phyloP scores from a whole-genome alignment of 1,139 yeast genomes.

The Cylindricascospora bacillispora region DNA sequence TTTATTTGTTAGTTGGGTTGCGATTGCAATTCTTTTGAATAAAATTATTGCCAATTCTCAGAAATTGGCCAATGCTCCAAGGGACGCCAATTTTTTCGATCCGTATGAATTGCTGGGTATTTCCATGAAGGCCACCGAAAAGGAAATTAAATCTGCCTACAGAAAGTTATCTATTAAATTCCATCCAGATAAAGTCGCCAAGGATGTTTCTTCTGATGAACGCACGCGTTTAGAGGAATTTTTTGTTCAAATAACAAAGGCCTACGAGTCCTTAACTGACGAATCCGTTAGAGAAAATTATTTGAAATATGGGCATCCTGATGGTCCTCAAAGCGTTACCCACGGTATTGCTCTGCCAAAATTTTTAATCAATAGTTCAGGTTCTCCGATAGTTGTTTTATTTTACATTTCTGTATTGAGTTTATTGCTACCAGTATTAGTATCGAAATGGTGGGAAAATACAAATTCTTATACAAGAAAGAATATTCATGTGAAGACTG shows the following conservation, averaged over 20 bases:
- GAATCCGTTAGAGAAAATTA: conserved; percentile 74
- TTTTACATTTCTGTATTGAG: conserved; percentile 66
- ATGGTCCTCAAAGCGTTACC: conserved; percentile 89
- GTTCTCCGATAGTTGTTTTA: conserved; percentile 50
- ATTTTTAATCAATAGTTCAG: conserved; percentile 75
- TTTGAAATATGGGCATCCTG: conserved; percentile 89
- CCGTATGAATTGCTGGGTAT: conserved; percentile 83
- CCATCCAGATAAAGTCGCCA: conserved; percentile 87
- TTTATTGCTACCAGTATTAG: conserved; percentile 62
- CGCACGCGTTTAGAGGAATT: conserved; percentile 52
- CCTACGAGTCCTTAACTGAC: conserved; percentile 91
- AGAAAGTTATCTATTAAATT: conserved; percentile 74
- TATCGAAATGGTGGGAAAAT: conserved; percentile 82
- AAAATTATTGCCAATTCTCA: conserved; percentile 32
- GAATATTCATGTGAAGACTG: conserved; percentile 75
- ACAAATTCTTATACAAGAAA: conserved; percentile 71
- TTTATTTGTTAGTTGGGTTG: conserved; percentile 55
- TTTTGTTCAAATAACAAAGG: conserved; percentile 76
- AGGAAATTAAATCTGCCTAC: conserved; percentile 69
- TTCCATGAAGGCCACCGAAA: conserved; percentile 55
- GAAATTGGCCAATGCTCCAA: too few species aligned
- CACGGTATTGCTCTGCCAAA: conserved; percentile 96
- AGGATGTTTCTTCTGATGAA: conserved; percentile 47
- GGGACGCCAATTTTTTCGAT: conserved; percentile 58
- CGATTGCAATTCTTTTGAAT: conserved; percentile 39